These are phyloP conservation scores for Coemansia sp. DNA, from an alignment of 192 early-diverging fungal species.

Conservation along the genomic window DNA sequence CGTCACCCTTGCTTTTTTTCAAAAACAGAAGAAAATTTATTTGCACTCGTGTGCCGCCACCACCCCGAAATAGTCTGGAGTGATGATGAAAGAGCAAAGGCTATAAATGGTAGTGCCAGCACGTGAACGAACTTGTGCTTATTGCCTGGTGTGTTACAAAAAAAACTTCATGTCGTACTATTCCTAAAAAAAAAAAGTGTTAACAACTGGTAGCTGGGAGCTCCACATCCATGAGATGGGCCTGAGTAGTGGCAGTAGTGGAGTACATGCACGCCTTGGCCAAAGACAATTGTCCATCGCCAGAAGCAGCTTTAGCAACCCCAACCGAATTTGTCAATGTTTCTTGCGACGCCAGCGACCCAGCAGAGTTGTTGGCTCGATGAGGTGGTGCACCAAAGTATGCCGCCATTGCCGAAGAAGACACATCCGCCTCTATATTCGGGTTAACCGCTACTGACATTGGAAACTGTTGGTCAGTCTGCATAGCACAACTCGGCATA, in stretches of 20 bases:
- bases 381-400: conserved; percentile 30
- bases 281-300: background rate
- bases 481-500: background rate
- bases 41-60: background rate
- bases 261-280: conserved; percentile 18
- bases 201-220: background rate
- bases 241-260: background rate
- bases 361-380: background rate
- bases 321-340: background rate
- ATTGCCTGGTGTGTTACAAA: no score
- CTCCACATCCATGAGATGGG: conserved; percentile 1
- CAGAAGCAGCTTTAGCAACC: background rate
- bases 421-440: background rate
- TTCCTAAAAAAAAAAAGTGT: background rate
- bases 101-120: background rate
- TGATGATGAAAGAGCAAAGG: background rate
- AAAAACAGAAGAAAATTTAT: background rate
- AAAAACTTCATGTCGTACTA: background rate
- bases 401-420: conserved; percentile 24
- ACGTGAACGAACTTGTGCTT: background rate
- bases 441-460: conserved; percentile 5
- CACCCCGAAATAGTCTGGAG: background rate
- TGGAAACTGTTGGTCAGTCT: background rate
- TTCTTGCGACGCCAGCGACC: conserved; percentile 2
- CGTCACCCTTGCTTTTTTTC: background rate